Conservation (phyloP, 2,329 filamentous ascomycete species). For the Aspergillus sp. region DNA sequence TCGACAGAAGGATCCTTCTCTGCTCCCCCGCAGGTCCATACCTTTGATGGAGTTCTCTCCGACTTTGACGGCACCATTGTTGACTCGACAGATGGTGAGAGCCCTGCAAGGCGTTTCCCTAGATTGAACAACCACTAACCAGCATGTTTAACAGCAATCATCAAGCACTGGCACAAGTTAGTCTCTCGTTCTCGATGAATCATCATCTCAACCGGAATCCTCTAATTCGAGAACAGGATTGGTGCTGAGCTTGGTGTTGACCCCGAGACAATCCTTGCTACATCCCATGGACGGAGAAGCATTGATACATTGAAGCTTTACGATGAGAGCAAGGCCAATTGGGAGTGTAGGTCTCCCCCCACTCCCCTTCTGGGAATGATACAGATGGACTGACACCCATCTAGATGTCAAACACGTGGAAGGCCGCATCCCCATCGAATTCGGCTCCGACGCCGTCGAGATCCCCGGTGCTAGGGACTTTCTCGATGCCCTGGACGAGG, state of each 20-base stretch:
- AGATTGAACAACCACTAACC: constrained; percentile 17
- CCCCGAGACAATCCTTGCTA: constrained; percentile 78
- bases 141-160: constrained; percentile 48
- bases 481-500: constrained; percentile 60
- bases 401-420: constrained; percentile 77
- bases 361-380: not conserved
- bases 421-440: constrained; percentile 68
- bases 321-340: constrained; percentile 79
- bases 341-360: constrained; percentile 68
- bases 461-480: constrained; percentile 76
- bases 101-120: not conserved
- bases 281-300: constrained; percentile 82
- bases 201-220: no score
- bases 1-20: constrained; percentile 33
- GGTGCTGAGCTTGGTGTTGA: constrained; percentile 79
- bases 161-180: constrained; percentile 60
- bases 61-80: constrained; percentile 47
- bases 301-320: constrained; percentile 81
- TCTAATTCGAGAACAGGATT: constrained; percentile 24
- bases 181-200: constrained; percentile 14
- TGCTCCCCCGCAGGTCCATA: constrained; percentile 32
- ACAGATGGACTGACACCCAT: not conserved
- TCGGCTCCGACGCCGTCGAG: constrained; percentile 73
- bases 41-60: constrained; percentile 42
- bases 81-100: constrained; percentile 42